phyloP scores from a whole-genome alignment of 2,329 filamentous ascomycete genomes.

The Aureobasidium sp. region DNA sequence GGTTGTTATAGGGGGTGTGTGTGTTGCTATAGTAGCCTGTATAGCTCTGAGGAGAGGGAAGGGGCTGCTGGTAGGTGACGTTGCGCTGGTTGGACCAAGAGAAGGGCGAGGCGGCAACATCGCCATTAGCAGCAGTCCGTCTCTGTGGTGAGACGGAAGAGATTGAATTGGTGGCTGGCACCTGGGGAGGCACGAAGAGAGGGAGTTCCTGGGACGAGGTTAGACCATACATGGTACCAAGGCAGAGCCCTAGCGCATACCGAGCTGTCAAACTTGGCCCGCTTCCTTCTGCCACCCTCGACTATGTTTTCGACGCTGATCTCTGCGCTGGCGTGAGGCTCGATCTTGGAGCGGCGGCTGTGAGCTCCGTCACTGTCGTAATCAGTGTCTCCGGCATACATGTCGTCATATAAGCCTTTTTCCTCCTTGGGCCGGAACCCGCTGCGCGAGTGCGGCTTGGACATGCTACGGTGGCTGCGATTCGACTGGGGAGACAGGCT shows the following conservation, averaged over 20 bases:
- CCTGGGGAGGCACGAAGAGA: conserved; percentile 87
- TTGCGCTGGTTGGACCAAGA: conserved; percentile 69
- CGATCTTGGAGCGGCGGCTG: conserved; percentile 68
- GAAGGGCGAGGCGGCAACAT: conserved; percentile 55
- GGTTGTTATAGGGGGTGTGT: conserved; percentile 10
- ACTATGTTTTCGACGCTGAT: conserved; percentile 98
- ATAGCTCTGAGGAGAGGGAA: conserved; percentile 81
- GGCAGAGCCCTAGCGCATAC: conserved; percentile 53
- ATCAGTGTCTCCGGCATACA: conserved; percentile 60
- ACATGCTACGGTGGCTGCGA: conserved; percentile 69
- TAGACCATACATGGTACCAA: conserved; percentile 19
- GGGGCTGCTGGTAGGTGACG: conserved; percentile 66
- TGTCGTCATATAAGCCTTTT: conserved; percentile 46
- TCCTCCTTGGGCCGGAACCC: conserved; percentile 16
- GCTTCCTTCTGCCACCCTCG: conserved; percentile 89
- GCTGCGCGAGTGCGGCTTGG: conserved; percentile 53
- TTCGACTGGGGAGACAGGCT: conserved; percentile 67
- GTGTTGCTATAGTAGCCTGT: conserved; percentile 22
- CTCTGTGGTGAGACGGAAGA: conserved; percentile 93
- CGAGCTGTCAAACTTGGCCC: conserved; percentile 92
- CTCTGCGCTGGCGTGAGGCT: conserved; percentile 87
- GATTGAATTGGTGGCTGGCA: conserved; percentile 90
- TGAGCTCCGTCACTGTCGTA: conserved; percentile 81
- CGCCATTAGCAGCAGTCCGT: conserved; percentile 62
- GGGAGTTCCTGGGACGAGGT: conserved; percentile 68